phyloP scores from a whole-genome alignment of 2,329 filamentous ascomycete genomes.

The Myriosclerotinia scirpicola region DNA sequence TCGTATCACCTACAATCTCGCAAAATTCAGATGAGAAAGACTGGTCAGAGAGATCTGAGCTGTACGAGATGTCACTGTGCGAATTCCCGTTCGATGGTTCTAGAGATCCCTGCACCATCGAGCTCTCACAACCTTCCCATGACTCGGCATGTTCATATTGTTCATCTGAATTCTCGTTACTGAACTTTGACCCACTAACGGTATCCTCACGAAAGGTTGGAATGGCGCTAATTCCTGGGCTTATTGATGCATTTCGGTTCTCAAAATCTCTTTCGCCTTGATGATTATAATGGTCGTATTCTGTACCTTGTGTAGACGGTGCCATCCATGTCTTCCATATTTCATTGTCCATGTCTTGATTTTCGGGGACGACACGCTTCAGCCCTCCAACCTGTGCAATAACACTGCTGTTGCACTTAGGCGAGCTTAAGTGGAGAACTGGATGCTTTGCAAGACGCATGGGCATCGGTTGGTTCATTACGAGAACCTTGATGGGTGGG shows the following conservation, averaged over 20 bases:
- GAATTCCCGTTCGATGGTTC: background rate
- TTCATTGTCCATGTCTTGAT: constrained; percentile 35
- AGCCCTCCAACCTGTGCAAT: constrained; percentile 33
- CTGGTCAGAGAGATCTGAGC: background rate
- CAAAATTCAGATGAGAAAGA: background rate
- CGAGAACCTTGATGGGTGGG: background rate
- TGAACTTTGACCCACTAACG: background rate
- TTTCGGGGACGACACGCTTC: constrained; percentile 28
- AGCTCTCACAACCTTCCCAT: background rate
- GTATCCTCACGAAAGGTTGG: background rate
- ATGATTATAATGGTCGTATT: background rate
- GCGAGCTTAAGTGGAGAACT: constrained; percentile 30
- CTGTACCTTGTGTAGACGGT: constrained; percentile 2
- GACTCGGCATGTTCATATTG: constrained; percentile 1
- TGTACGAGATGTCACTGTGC: background rate
- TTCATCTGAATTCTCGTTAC: background rate
- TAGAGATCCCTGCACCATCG: background rate
- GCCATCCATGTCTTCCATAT: constrained; percentile 38
- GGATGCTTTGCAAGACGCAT: constrained; percentile 18
- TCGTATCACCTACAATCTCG: background rate
- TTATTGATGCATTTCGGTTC: constrained; percentile 27
- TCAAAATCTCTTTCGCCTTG: background rate
- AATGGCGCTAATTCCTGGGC: constrained; percentile 33
- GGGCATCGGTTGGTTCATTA: constrained; percentile 18
- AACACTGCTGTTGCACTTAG: constrained; percentile 32